Conservation (phyloP, 75 land plant species). For the Isoetes taiwanensis region DNA sequence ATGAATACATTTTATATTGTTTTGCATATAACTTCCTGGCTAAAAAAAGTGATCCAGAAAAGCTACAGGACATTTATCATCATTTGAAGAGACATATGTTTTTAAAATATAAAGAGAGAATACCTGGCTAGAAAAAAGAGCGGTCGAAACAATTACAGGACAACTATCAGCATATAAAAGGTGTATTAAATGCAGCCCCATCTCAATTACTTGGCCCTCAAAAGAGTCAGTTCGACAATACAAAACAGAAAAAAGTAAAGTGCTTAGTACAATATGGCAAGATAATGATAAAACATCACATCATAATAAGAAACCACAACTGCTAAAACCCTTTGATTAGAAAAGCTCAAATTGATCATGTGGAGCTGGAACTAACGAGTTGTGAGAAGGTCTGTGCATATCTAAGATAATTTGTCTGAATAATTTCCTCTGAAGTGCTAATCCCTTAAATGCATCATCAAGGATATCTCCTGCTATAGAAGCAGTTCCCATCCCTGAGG, state of each 20-base stretch:
- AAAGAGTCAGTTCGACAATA: slow-evolving; percentile 63
- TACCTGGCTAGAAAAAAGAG: slow-evolving; percentile 84
- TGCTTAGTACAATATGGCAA: no score
- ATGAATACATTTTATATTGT: background rate
- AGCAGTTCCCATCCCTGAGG: slow-evolving; percentile 91
- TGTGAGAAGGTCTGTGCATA: no score
- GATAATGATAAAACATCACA: no score
- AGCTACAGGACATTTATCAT: background rate
- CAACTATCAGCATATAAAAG: slow-evolving; percentile 65
- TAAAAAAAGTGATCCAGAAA: background rate
- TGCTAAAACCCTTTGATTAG: no score
- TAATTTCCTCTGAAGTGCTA: slow-evolving; percentile 68
- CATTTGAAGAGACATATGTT: background rate
- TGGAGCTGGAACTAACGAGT: no score
- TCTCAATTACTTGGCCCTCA: slow-evolving; percentile 80
- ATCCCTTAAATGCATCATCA: slow-evolving; percentile 73
- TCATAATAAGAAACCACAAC: no score
- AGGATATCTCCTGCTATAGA: slow-evolving; percentile 84
- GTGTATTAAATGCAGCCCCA: slow-evolving; percentile 70
- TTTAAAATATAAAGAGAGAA: background rate
- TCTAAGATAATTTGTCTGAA: slow-evolving; percentile 61
- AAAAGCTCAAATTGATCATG: no score
- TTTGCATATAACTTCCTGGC: no score
- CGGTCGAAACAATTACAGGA: slow-evolving; percentile 79
- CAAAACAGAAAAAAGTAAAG: no score